phyloP scores from a whole-genome alignment of 108 stramenopile genomes.

The Schizochytrium sp. region DNA sequence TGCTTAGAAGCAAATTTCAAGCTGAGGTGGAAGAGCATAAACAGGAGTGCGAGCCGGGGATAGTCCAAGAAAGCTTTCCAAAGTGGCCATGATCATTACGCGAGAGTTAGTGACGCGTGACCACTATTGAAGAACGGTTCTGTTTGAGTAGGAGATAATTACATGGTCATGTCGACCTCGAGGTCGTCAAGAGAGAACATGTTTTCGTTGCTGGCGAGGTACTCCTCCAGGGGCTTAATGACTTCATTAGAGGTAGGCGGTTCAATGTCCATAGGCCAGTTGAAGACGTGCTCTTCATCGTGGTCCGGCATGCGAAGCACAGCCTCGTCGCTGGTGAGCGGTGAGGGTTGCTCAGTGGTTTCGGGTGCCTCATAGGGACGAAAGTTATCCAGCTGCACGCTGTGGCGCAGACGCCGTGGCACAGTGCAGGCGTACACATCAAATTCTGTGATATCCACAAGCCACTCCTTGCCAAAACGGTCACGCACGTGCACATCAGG shows the following conservation, averaged over 20 bases:
- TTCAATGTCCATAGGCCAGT: background rate
- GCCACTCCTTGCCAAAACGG: background rate
- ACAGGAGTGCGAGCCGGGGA: no score
- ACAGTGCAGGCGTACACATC: background rate
- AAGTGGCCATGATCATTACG: no score
- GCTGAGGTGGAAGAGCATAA: no score
- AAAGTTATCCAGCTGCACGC: slow-evolving; percentile 10
- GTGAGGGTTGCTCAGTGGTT: background rate
- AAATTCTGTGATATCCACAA: background rate
- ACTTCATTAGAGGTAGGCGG: background rate
- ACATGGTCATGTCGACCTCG: no score
- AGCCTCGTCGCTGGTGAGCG: background rate
- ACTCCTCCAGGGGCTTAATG: background rate
- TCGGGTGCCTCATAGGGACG: background rate
- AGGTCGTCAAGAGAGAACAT: background rate
- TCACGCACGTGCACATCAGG: background rate
- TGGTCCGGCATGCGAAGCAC: background rate
- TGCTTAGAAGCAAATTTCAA: no score
- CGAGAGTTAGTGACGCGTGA: background rate
- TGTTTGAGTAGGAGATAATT: background rate
- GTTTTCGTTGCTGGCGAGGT: background rate
- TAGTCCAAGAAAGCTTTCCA: no score
- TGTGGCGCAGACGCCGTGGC: background rate
- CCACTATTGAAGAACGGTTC: background rate
- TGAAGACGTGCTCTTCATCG: background rate